phyloP scores from a whole-genome alignment of 805 yeast species.

The Barnettozyma vustinii region DNA sequence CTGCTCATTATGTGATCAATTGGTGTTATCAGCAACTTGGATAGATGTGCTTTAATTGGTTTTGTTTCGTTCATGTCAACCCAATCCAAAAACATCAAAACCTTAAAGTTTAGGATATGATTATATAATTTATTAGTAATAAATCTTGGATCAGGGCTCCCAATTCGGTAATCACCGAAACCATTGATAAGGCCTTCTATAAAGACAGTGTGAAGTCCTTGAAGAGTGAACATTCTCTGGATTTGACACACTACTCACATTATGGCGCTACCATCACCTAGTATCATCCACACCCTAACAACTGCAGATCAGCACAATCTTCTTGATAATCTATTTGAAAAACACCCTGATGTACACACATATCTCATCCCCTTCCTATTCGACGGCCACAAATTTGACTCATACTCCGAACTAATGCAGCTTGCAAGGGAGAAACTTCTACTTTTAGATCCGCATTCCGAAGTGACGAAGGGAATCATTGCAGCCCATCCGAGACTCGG shows the following conservation, averaged over 20 bases:
- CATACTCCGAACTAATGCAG: constrained; percentile 16
- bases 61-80: background rate
- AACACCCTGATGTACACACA: constrained; percentile 16
- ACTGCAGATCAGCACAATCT: constrained; percentile 31
- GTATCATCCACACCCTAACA: constrained; percentile 19
- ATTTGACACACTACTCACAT: background rate
- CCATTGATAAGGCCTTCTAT: background rate
- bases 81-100: too few relatives aligned
- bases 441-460: constrained; percentile 13
- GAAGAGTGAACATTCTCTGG: too few relatives aligned
- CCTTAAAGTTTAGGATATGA: too few relatives aligned
- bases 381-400: constrained; percentile 3
- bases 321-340: constrained; percentile 32
- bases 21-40: background rate
- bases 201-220: background rate
- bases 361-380: constrained; percentile 17
- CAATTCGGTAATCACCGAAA: background rate
- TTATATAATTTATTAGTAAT: too few relatives aligned
- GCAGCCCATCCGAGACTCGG: constrained; percentile 92
- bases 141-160: background rate
- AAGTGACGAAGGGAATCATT: constrained; percentile 43
- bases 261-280: constrained; percentile 29
- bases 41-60: background rate
- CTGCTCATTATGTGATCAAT: constrained; percentile 1
- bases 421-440: constrained; percentile 11